Percentiles rank a stretch among this genome's conserved stretches.
Evolutionary conservation across 2,329 filamentous ascomycete genomes (phyloP).

Genomic region (Pseudogymnoascus sp.): DNA sequence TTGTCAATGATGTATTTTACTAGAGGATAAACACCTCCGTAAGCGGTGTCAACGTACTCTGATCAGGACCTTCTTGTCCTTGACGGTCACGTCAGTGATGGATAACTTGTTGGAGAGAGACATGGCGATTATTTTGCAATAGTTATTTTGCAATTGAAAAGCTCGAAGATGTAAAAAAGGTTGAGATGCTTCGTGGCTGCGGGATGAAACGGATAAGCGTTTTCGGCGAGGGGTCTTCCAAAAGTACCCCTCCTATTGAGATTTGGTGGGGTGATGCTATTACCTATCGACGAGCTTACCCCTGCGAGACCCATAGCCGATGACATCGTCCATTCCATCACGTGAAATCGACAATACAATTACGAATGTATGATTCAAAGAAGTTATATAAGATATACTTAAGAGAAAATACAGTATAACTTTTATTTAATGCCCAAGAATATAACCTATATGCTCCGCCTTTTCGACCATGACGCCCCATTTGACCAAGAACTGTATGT

Average conservation of each 20-base stretch:
- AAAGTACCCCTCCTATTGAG: conserved; percentile 8
- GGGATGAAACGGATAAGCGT: conserved; percentile 6
- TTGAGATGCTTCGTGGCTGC: conserved; percentile 2
- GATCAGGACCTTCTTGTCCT: conserved; percentile 97
- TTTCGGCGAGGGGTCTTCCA: conserved; percentile 1
- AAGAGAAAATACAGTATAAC: not conserved
- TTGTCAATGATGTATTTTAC: conserved; percentile 20
- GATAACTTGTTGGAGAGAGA: conserved; percentile 98
- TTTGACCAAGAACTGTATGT: not conserved
- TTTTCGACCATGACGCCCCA: not conserved
- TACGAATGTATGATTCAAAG: not conserved
- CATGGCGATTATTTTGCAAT: conserved; percentile 46
- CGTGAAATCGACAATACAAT: not conserved
- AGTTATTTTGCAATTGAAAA: not conserved
- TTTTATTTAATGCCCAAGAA: not conserved
- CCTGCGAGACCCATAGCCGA: conserved; percentile 3
- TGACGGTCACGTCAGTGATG: conserved; percentile 92
- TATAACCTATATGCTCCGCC: not conserved
- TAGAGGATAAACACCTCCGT: not conserved
- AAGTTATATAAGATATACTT: not conserved
- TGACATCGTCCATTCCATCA: conserved; percentile 4
- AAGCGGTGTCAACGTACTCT: conserved; percentile 54
- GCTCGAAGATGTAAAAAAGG: not conserved
- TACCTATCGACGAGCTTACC: conserved; percentile 6
- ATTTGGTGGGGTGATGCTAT: conserved; percentile 10